phyloP scores from a whole-genome alignment of 352 stramenopile genomes.

The Plasmopara halstedii region DNA sequence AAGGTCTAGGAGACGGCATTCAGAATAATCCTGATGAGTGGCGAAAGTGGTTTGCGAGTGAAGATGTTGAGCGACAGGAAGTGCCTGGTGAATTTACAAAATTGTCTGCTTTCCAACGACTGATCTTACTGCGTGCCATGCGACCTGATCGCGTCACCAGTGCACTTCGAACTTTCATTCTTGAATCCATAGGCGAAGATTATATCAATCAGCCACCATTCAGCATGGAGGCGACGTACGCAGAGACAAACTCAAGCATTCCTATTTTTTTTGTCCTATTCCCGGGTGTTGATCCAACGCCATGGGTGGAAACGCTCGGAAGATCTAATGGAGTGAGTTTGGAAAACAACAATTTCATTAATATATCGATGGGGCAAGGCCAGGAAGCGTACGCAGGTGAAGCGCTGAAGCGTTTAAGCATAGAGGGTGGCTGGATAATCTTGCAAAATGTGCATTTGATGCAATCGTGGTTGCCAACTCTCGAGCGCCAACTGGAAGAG shows the following conservation, averaged over 20 bases:
- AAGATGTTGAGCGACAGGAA: slow-evolving; percentile 91
- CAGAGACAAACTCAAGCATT: slow-evolving; percentile 87
- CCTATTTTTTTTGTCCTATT: slow-evolving; percentile 96
- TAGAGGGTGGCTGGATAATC: slow-evolving; percentile 92
- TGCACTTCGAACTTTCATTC: slow-evolving; percentile 87
- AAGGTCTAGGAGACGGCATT: slow-evolving; percentile 91
- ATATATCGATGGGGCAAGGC: slow-evolving; percentile 91
- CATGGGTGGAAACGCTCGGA: slow-evolving; percentile 91
- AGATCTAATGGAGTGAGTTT: slow-evolving; percentile 80
- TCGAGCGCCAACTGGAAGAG: slow-evolving; percentile 91
- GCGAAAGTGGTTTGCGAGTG: slow-evolving; percentile 93
- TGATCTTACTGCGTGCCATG: slow-evolving; percentile 89
- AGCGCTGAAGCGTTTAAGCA: slow-evolving; percentile 86
- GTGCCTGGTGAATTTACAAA: slow-evolving; percentile 91
- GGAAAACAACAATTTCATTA: slow-evolving; percentile 94
- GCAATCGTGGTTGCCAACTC: slow-evolving; percentile 91
- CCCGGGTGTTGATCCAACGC: slow-evolving; percentile 91
- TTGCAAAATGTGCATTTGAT: slow-evolving; percentile 95
- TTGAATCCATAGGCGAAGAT: slow-evolving; percentile 83
- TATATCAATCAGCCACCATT: slow-evolving; percentile 90
- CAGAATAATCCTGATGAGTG: slow-evolving; percentile 96
- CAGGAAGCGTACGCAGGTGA: slow-evolving; percentile 91
- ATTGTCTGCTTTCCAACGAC: slow-evolving; percentile 68
- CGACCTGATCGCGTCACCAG: slow-evolving; percentile 93
- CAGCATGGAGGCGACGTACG: slow-evolving; percentile 88